Base-by-base conservation (phyloP, 2,329 filamentous ascomycete species). In the Seiridium cupressi region DNA sequence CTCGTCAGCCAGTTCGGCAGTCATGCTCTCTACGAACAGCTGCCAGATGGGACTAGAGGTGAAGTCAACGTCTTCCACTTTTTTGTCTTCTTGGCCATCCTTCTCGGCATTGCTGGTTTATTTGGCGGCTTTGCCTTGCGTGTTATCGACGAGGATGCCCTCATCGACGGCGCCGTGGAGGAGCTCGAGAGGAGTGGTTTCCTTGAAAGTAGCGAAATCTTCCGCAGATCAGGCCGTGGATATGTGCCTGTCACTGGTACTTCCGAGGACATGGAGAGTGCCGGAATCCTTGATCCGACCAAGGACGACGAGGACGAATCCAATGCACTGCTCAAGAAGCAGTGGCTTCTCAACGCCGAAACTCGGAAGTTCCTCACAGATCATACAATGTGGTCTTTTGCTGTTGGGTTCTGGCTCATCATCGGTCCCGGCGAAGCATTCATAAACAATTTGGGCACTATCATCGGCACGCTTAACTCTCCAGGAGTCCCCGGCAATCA, bases 361-460 rank as follows among this genome's bases (percentile, higher is more conserved):
- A 98, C 95, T 0, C 83, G 88, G 10, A 82, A 87, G 3, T 99
- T 98, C 73, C 81, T 99, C 8, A 83, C 85, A 32, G 95, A 99
- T 67, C 88, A 85, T 62, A 97, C 93, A 10, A 98, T 98, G 94
- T 99, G 94, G 94, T 91, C 88, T 72, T 89, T 99, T 66, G 92
- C 94, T 0, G 79, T 89, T 1, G 93, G 93, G 26, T 98, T 99
- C 76, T 92, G 98, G 74, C 84, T 98, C 63, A 91, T 97, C 67
- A 91, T 93, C 58, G 95, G 95, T 0, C 94, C 95, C 0, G 94
- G 93, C n/a, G 95, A 99, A 76, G 91, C 94, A 9, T 99, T 97
- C 73, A 93, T 98, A 77, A 99, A 98, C 77, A 99, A 98, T 69
- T 80, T 99, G 8, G 95, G 95, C 42, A 97, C 93, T 32, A 89